A percentile compares a stretch with the other conserved stretches of the same genome.
phyloP scores from a whole-genome alignment of 2,329 filamentous ascomycete species.

The Sphaerulina musiva region DNA sequence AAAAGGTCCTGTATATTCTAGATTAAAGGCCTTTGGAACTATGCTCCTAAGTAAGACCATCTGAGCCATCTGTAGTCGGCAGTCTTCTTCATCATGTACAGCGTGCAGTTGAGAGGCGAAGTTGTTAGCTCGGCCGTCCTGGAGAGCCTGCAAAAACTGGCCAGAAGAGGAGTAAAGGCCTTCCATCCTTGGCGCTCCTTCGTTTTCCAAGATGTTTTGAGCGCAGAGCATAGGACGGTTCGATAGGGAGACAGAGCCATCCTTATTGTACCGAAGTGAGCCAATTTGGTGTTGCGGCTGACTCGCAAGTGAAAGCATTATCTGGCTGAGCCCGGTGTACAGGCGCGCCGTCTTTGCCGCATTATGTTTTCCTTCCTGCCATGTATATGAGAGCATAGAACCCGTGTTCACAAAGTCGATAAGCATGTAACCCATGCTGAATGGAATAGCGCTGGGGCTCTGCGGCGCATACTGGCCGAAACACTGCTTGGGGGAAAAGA shows the following conservation, averaged over 20 bases:
- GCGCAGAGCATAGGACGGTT: conserved; percentile 18
- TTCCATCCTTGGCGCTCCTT: background rate
- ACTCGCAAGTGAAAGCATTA: conserved; percentile 13
- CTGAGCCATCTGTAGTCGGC: conserved; percentile 6
- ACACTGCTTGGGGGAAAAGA: no score
- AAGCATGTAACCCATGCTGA: no score
- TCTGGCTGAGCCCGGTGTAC: no score
- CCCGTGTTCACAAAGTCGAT: no score
- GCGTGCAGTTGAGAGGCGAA: conserved; percentile 9
- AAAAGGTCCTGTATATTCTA: conserved; percentile 3
- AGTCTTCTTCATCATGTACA: conserved; percentile 7
- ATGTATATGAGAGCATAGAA: no score
- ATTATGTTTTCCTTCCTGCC: no score
- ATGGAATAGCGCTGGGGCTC: no score
- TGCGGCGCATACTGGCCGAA: no score
- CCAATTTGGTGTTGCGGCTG: conserved; percentile 19
- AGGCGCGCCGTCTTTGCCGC: no score
- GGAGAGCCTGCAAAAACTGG: conserved; percentile 4
- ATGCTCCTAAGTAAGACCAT: conserved; percentile 5
- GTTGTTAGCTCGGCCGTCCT: background rate
- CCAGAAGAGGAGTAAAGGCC: conserved; percentile 4
- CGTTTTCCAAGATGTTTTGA: conserved; percentile 14
- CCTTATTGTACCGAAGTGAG: conserved; percentile 19
- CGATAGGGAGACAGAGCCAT: conserved; percentile 16
- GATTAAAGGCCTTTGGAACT: background rate